A percentile compares a stretch with the other conserved stretches of the same genome.
Evolutionary conservation across 2,329 filamentous ascomycete species (phyloP).

Genomic region (Arthrobotrys pseudoclavata): DNA sequence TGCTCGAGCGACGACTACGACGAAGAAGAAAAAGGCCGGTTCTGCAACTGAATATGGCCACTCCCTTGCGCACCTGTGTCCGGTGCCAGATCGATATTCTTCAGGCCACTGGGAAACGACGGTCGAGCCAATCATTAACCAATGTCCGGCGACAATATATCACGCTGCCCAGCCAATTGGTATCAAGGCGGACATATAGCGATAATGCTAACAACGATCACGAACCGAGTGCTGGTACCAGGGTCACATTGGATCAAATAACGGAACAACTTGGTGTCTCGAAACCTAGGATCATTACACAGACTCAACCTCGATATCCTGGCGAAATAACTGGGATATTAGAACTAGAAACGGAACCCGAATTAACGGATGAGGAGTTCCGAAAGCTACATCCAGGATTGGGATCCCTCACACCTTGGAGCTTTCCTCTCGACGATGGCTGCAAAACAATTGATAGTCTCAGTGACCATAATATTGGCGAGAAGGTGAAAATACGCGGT

Average conservation of each 20-base stretch:
- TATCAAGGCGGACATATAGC: conserved; percentile 39
- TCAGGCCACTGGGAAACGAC: conserved; percentile 2
- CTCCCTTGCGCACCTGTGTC: conserved; percentile 33
- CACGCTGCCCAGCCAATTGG: conserved; percentile 26
- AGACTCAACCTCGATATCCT: background rate
- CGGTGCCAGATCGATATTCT: conserved; percentile 40
- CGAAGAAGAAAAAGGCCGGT: background rate
- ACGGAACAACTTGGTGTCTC: conserved; percentile 17
- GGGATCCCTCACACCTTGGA: conserved; percentile 17
- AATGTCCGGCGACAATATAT: conserved; percentile 13
- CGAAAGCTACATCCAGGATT: background rate
- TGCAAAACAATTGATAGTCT: conserved; percentile 56
- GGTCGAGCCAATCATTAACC: background rate
- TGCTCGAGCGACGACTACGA: conserved; percentile 15
- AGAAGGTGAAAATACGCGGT: conserved; percentile 61
- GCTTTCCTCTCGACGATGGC: conserved; percentile 12
- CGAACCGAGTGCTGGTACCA: background rate
- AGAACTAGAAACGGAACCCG: background rate
- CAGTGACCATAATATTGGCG: conserved; percentile 33
- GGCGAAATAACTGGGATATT: background rate
- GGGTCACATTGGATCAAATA: conserved; percentile 13
- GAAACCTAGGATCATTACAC: conserved; percentile 2
- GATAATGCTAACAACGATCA: conserved; percentile 6
- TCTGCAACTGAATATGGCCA: conserved; percentile 28
- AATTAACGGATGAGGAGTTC: conserved; percentile 23